Evolutionary conservation across 495 filamentous ascomycete genomes (phyloP), one percentile per base, ranked within the genome.

Genomic region (Aspergillus bertholletiae): DNA sequence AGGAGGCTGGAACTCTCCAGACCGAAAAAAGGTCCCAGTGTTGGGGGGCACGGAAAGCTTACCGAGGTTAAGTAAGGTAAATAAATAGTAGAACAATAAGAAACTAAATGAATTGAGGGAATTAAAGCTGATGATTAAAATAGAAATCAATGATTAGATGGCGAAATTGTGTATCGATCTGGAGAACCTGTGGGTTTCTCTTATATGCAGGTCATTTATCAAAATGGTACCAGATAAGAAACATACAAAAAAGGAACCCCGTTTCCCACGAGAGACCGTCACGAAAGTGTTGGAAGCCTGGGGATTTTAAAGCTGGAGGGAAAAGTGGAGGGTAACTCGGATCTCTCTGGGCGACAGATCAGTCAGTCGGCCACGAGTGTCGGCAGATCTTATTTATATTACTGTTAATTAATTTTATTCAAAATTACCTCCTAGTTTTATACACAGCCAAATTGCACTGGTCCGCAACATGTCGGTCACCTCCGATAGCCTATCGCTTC

Each of bases 361-460:
- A 40, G 3, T 40, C 3, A 18, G 34, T 27, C 51, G 51, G 53
- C 51, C 58, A 50, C 51, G 52, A 49, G 47, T 20, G 55, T 57
- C 65, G 65, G 65, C 63, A 68, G 56, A 63, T 68, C 39, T 43
- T 43, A 43, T 43, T 43, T 43, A 43, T 43, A 43, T 43, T 5
- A 28, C 4, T 28, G 26, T 17, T 43, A 17, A 43, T 43, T 43
- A 43, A 40, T 40, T 17, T 8, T 40, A 40, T 17, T 40, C 18
- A 40, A 40, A 37, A 22, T 40, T 28, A 28, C 26, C 26, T 5
- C 15, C 37, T 40, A 40, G 17, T 40, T 58, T 58, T 57, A 55
- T 58, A 51, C 32, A 46, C 35, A 26, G 9, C 20, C 35, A 18
- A 5, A 23, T 8, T 8, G 26, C 8, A 28, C 26, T 4, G 5